A percentile compares a stretch with the other conserved stretches of the same genome.
Conservation (phyloP, 2,329 filamentous ascomycete species). For the Fusarium pseudonygamai region DNA sequence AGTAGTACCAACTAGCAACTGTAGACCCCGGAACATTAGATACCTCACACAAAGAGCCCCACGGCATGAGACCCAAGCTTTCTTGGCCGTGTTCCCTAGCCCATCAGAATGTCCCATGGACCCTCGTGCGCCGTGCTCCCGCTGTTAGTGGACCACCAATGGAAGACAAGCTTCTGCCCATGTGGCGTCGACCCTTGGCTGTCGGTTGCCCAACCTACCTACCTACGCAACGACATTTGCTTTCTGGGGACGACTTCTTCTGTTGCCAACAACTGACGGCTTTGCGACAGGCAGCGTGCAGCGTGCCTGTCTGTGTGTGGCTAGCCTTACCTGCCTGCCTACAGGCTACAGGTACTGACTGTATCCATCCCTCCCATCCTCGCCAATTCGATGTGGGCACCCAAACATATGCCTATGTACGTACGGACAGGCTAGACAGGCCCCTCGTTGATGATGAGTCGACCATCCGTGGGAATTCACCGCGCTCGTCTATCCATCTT, state of each 20-base stretch:
- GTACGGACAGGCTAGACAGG: neutral
- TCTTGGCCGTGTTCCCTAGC: constrained; percentile 27
- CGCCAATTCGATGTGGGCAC: constrained; percentile 13
- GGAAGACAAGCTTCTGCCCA: constrained; percentile 41
- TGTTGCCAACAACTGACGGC: constrained; percentile 20
- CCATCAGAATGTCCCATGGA: constrained; percentile 44
- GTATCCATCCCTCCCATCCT: constrained; percentile 11
- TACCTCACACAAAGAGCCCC: constrained; percentile 19
- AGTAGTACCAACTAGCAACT: too few species aligned
- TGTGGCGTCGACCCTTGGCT: constrained; percentile 43
- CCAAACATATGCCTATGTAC: neutral
- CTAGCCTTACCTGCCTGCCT: constrained; percentile 10
- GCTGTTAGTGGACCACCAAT: constrained; percentile 47
- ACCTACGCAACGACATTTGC: constrained; percentile 14
- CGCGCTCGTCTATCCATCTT: constrained; percentile 7
- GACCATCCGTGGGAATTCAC: constrained; percentile 26
- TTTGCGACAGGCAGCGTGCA: constrained; percentile 29
- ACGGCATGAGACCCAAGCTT: constrained; percentile 12
- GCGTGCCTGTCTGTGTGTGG: constrained; percentile 33
- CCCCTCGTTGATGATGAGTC: constrained; percentile 18
- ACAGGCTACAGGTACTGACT: neutral
- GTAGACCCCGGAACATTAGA: neutral
- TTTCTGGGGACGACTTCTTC: neutral
- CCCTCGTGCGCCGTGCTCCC: constrained; percentile 47
- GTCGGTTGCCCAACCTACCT: constrained; percentile 25